Conservation (phyloP, 257 asterid genomes). For the Solanum dulcamara region DNA sequence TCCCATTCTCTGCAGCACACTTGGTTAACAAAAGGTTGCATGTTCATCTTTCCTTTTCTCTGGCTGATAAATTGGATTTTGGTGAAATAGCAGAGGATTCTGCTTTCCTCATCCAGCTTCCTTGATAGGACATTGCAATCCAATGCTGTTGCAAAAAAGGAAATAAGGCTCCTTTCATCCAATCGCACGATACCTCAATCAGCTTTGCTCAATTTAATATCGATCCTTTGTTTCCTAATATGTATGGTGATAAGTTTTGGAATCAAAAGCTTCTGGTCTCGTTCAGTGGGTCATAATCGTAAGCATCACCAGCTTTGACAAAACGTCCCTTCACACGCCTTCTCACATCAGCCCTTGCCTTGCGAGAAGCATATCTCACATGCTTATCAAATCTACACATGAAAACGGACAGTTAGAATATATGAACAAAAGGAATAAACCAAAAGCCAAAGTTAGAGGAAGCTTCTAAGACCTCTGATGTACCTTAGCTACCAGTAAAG, state of each 20-base stretch:
- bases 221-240: not conserved
- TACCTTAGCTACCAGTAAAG: not conserved
- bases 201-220: not conserved
- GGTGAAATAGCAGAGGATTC: not conserved
- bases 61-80: not conserved
- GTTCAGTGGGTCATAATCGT: conserved; percentile 51
- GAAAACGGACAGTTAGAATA: not conserved
- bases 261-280: conserved; percentile 18
- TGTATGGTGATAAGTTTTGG: not conserved
- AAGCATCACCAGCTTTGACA: conserved; percentile 58
- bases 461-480: not conserved
- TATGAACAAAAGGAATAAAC: not conserved
- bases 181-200: not conserved
- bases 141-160: not conserved
- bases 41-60: not conserved
- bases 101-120: not conserved
- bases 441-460: not conserved
- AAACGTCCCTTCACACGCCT: conserved; percentile 75
- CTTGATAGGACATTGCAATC: not conserved
- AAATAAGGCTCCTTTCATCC: not conserved
- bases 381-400: conserved; percentile 41
- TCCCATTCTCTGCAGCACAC: not conserved
- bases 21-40: not conserved
- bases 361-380: conserved; percentile 55
- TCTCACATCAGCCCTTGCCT: conserved; percentile 62